Conservation (phyloP, 768 basidiomycete species). For the Porphyrellus cyaneotinctus region DNA sequence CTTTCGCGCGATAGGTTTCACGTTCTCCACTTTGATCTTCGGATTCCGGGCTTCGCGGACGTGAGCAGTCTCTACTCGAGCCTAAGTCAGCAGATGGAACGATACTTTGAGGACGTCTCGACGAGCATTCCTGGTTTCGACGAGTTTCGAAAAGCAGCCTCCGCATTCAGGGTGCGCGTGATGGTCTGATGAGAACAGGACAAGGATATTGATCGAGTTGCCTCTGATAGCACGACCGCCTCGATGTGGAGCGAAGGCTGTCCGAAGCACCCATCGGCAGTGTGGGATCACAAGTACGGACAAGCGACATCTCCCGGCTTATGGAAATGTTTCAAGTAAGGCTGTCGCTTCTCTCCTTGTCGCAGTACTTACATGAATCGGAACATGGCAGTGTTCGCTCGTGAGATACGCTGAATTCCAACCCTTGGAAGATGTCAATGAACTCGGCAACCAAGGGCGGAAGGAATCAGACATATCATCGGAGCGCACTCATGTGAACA, state of each 20-base stretch:
- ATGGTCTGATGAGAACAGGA: neutral
- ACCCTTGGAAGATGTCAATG: conserved; percentile 32
- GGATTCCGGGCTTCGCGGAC: conserved; percentile 82
- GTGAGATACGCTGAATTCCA: conserved; percentile 71
- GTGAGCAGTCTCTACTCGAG: conserved; percentile 72
- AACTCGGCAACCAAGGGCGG: conserved; percentile 21
- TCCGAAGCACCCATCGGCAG: conserved; percentile 41
- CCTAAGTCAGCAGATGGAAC: conserved; percentile 76
- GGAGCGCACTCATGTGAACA: conserved; percentile 41
- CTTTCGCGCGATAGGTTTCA: conserved; percentile 66
- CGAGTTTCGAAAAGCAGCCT: conserved; percentile 70
- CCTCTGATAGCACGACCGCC: conserved; percentile 63
- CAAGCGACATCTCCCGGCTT: conserved; percentile 74
- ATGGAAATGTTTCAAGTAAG: conserved; percentile 81
- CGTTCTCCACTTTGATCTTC: conserved; percentile 79
- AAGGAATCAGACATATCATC: conserved; percentile 35
- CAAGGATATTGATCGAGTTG: conserved; percentile 1
- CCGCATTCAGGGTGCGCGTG: conserved; percentile 66
- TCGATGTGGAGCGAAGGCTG: conserved; percentile 63
- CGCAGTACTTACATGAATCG: neutral
- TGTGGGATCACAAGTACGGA: conserved; percentile 52
- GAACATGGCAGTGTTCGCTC: conserved; percentile 51
- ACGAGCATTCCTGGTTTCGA: conserved; percentile 57
- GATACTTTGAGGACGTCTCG: conserved; percentile 68
- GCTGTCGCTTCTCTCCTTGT: neutral